Percentiles rank a stretch among this genome's conserved stretches.
These are phyloP conservation scores for Colletotrichum caudatum DNA, from an alignment of 2,329 filamentous ascomycete genomes.

Conservation along the genomic window DNA sequence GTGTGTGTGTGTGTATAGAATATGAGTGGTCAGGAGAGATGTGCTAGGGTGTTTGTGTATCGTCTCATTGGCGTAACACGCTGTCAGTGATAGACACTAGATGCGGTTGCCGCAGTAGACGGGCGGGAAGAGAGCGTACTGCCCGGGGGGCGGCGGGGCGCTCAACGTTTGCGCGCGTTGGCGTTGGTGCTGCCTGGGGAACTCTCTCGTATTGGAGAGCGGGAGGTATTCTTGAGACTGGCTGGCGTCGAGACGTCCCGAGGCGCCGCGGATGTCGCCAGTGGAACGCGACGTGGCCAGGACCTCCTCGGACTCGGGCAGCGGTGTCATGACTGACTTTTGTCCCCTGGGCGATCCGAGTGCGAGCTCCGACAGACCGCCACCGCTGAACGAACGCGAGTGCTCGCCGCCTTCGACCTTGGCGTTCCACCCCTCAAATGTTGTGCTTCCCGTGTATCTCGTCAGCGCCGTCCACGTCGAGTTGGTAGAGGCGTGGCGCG, in stretches of 20 bases:
- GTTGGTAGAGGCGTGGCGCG: conserved; percentile 65
- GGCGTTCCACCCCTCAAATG: conserved; percentile 47
- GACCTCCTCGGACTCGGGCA: conserved; percentile 38
- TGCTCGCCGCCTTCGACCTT: conserved; percentile 50
- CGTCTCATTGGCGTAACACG: conserved; percentile 1
- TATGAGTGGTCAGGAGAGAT: neutral
- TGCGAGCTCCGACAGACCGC: conserved; percentile 45
- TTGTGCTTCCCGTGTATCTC: conserved; percentile 65
- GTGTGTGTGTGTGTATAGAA: conserved; percentile 1
- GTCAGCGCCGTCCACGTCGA: conserved; percentile 67
- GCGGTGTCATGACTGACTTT: conserved; percentile 35
- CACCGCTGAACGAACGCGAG: conserved; percentile 45
- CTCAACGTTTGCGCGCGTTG: conserved; percentile 60
- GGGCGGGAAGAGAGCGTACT: conserved; percentile 60
- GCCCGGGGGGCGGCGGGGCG: conserved; percentile 59
- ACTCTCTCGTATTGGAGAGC: conserved; percentile 49
- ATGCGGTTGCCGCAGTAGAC: conserved; percentile 50
- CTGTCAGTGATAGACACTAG: conserved; percentile 40
- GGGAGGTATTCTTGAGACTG: conserved; percentile 49
- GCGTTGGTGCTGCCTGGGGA: conserved; percentile 48
- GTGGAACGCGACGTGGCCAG: conserved; percentile 32
- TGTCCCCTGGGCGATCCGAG: conserved; percentile 28
- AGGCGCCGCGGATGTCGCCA: conserved; percentile 31
- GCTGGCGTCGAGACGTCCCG: conserved; percentile 29
- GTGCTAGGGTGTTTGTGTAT: neutral